Evolutionary conservation across 768 basidiomycete genomes (phyloP), one percentile per base, ranked within the genome.

Genomic region (Russula olivacea): DNA sequence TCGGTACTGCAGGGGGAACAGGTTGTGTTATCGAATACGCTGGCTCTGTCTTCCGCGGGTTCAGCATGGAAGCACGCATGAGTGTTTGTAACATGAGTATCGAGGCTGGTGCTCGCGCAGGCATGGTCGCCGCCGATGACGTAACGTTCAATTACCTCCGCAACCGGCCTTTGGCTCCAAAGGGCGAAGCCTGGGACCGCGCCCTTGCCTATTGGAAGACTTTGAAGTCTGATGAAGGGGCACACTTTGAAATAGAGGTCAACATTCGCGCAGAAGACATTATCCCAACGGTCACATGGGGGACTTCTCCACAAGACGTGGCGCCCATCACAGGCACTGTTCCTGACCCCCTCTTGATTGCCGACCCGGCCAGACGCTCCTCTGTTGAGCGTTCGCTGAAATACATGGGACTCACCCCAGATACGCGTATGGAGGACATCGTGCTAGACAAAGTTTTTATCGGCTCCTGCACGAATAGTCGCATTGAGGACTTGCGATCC

Each of bases 31-130:
- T 86, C 71, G 84, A 86, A 69, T 86, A 79, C 68, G 80, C 81
- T 43, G 84, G 84, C 5, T 79, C 77, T 8, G 78, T 82, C 56
- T 80, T 84, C 67, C 79, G 81, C 56, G 76, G 73, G 11, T 78
- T 83, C 64, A 79, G 79, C 59, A 85, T 86, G 84, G 84, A 86
- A 72, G 82, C 81, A 23, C 77, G 84, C 45, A 83, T 80, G 80
- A 80, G 78, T 61, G 76, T 78, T 68, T 85, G 83, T 74, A 86
- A 85, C 78, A 85, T 86, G 84, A 82, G 81, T 55, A 86, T 86
- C 71, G 84, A 86, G 72, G 84, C 76, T 55, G 84, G 84, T 63
- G 84, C 84, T 47, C 77, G 84, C 53, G 84, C 84, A 0, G 83
- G 83, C 53, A 84, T 86, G 83, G 80, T 86, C 63, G 83, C 83